Evolutionary conservation across 2,329 filamentous ascomycete genomes (phyloP).

Genomic region (Xylariales sp.): DNA sequence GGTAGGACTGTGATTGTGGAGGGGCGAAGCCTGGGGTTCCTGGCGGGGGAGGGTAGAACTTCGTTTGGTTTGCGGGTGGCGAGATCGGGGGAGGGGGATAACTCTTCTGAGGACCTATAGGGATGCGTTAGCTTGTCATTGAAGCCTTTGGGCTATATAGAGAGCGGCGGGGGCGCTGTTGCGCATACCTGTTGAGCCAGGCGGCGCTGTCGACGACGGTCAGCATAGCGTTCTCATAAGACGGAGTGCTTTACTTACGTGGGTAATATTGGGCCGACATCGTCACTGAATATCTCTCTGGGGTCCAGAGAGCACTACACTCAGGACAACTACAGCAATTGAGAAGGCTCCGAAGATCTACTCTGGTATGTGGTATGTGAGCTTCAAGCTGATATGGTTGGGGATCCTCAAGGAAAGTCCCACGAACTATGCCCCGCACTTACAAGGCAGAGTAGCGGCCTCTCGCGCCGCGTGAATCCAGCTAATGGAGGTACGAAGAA

Average conservation of each 20-base stretch:
- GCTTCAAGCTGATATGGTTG: neutral
- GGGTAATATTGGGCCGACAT: constrained; percentile 45
- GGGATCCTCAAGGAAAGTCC: neutral
- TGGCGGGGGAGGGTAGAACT: constrained; percentile 41
- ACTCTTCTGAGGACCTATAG: constrained; percentile 30
- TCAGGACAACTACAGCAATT: too few species aligned
- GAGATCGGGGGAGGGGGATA: constrained; percentile 45
- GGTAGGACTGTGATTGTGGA: constrained; percentile 28
- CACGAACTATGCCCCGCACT: constrained; percentile 6
- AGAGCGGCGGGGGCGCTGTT: constrained; percentile 10
- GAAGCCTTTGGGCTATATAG: constrained; percentile 16
- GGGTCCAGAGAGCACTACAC: too few species aligned
- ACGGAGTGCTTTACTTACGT: constrained; percentile 30
- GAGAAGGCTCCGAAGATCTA: too few species aligned
- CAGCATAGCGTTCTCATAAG: constrained; percentile 10
- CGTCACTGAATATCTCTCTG: too few species aligned
- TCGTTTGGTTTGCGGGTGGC: constrained; percentile 39
- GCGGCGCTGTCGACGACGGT: constrained; percentile 32
- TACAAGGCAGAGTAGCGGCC: neutral
- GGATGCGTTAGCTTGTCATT: neutral
- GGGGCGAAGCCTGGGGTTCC: constrained; percentile 28
- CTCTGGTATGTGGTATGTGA: neutral
- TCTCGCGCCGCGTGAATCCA: neutral
- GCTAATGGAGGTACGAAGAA: neutral
- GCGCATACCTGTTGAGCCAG: constrained; percentile 27